Evolutionary conservation across 2,329 filamentous ascomycete species (phyloP).

Genomic region (Albifimbria verrucaria): DNA sequence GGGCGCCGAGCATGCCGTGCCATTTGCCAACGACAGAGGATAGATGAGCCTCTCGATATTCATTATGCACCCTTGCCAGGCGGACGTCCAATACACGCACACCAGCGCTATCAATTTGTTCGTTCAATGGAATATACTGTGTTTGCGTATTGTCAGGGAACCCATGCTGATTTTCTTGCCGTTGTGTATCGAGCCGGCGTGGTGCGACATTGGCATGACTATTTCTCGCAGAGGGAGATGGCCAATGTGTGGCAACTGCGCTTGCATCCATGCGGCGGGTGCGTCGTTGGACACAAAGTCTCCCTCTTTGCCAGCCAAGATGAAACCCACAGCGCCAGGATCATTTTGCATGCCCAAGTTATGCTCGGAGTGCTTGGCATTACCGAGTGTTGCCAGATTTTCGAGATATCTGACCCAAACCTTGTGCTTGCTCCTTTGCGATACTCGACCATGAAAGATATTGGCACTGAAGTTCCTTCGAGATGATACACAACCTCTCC

Average conservation of each 20-base stretch:
- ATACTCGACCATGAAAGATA: slow-evolving; percentile 23
- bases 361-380: slow-evolving; percentile 5
- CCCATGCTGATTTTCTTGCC: slow-evolving; percentile 6
- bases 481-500: slow-evolving; percentile 26
- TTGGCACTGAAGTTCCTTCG: slow-evolving; percentile 20
- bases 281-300: slow-evolving; percentile 23
- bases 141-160: slow-evolving; percentile 17
- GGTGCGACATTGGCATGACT: slow-evolving; percentile 26
- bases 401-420: slow-evolving; percentile 17
- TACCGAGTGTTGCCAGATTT: slow-evolving; percentile 18
- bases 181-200: slow-evolving; percentile 23
- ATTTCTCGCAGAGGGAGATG: slow-evolving; percentile 24
- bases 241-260: slow-evolving; percentile 19
- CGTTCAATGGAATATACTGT: slow-evolving; percentile 14
- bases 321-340: slow-evolving; percentile 21
- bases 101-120: slow-evolving; percentile 24
- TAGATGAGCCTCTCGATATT: slow-evolving; percentile 18
- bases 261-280: slow-evolving; percentile 26
- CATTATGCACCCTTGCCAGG: slow-evolving; percentile 5
- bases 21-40: slow-evolving; percentile 6
- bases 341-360: slow-evolving; percentile 11
- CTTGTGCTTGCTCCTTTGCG: not conserved
- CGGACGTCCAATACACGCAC: slow-evolving; percentile 27
- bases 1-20: slow-evolving; percentile 22
- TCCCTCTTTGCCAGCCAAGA: slow-evolving; percentile 26